Percentiles rank a stretch among this genome's conserved stretches.
These are phyloP conservation scores for Trypanosoma melophagium DNA, from an alignment of 208 protist genomes.

Conservation along the genomic window DNA sequence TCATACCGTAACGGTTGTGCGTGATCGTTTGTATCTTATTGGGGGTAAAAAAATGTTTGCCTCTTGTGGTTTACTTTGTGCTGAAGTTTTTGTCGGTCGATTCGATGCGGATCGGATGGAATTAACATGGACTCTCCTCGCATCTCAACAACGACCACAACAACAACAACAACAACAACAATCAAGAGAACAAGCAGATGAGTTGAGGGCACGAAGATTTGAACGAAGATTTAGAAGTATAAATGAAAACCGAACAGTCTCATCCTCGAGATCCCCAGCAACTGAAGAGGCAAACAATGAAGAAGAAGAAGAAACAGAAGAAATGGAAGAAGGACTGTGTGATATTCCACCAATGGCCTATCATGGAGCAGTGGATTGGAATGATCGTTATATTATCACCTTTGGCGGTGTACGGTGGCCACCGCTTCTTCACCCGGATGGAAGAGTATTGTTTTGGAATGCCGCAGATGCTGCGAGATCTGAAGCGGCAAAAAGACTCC, in stretches of 20 bases:
- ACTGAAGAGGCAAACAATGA: no score
- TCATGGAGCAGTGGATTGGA: slow-evolving; percentile 48
- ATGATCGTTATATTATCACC: slow-evolving; percentile 44
- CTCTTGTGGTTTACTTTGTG: not conserved
- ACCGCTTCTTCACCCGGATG: not conserved
- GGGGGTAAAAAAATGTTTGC: slow-evolving; percentile 27
- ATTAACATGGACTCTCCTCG: slow-evolving; percentile 17
- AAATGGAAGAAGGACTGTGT: slow-evolving; percentile 1
- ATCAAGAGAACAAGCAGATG: no score
- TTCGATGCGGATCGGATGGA: slow-evolving; percentile 15
- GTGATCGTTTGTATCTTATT: slow-evolving; percentile 24
- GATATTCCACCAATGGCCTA: slow-evolving; percentile 10
- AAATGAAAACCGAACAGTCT: no score
- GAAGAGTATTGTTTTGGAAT: not conserved
- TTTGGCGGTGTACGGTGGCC: slow-evolving; percentile 38
- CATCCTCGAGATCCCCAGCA: no score
- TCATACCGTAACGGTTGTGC: slow-evolving; percentile 22
- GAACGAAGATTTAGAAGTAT: no score
- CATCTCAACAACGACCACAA: not conserved
- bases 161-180: not conserved
- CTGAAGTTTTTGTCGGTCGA: slow-evolving; percentile 20
- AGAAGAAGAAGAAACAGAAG: not conserved
- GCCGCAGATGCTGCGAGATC: not conserved
- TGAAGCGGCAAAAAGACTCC: no score
- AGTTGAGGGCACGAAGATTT: no score